phyloP scores from a whole-genome alignment of 2,329 filamentous ascomycete genomes.

The Fusarium udum region DNA sequence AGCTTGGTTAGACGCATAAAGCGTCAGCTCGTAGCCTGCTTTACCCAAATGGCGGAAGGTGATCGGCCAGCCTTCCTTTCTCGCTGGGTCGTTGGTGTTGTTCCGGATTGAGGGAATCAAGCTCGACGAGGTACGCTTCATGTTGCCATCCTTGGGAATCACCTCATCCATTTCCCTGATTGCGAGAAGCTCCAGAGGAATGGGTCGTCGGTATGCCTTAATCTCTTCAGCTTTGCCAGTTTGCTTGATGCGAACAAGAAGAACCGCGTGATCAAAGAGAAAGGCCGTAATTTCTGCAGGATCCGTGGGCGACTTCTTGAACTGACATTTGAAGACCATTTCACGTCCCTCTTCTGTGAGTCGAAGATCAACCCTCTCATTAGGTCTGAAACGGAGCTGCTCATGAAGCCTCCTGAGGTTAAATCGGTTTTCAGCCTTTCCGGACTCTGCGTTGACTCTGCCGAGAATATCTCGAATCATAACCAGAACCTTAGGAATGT shows the following conservation, averaged over 20 bases:
- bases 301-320: conserved; percentile 93
- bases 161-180: conserved; percentile 98
- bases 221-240: conserved; percentile 94
- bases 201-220: conserved; percentile 92
- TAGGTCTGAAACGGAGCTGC: conserved; percentile 88
- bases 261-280: conserved; percentile 93
- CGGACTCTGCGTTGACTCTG: conserved; percentile 92
- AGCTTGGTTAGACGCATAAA: conserved; percentile 86
- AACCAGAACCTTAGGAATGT: conserved; percentile 88
- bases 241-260: conserved; percentile 90
- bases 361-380: conserved; percentile 92
- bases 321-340: conserved; percentile 89
- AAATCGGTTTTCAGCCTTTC: conserved; percentile 97
- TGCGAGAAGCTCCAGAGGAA: conserved; percentile 89
- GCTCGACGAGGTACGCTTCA: conserved; percentile 89
- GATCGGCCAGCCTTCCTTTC: conserved; percentile 85
- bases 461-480: conserved; percentile 88
- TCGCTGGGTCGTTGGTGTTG: conserved; percentile 63
- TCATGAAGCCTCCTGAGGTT: conserved; percentile 92
- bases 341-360: conserved; percentile 93
- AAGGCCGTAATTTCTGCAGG: conserved; percentile 91
- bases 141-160: conserved; percentile 79
- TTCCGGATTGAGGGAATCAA: conserved; percentile 69
- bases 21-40: conserved; percentile 89
- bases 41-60: conserved; percentile 97